phyloP scores from a whole-genome alignment of 2,329 filamentous ascomycete species.

The Dactylellina haptotyla region DNA sequence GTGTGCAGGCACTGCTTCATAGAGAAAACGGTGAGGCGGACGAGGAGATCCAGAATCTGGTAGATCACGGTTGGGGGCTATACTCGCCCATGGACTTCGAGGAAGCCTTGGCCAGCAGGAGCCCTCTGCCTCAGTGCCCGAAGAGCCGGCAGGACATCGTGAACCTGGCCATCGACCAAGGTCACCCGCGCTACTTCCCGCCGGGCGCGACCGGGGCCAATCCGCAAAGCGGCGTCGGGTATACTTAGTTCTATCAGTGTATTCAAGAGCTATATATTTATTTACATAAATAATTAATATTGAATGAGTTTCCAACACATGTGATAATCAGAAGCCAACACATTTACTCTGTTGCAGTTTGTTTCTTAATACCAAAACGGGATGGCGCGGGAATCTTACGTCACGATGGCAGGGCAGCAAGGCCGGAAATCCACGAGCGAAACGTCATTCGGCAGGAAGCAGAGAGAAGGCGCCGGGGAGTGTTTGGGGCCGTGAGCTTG shows the following conservation, averaged over 20 bases:
- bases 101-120: not conserved
- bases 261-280: too few relatives aligned
- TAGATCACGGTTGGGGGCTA: slow-evolving; percentile 15
- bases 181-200: slow-evolving; percentile 8
- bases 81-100: slow-evolving; percentile 29
- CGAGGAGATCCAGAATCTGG: not conserved
- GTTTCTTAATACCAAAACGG: not conserved
- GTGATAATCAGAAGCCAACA: slow-evolving; percentile 4
- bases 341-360: slow-evolving; percentile 19
- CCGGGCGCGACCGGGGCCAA: slow-evolving; percentile 15
- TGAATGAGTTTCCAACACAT: not conserved
- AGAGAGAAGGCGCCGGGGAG: not conserved
- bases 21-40: slow-evolving; percentile 1
- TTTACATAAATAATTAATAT: too few relatives aligned
- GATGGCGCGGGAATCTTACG: slow-evolving; percentile 22
- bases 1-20: slow-evolving; percentile 4
- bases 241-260: not conserved
- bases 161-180: slow-evolving; percentile 10
- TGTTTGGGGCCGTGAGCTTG: slow-evolving; percentile 3
- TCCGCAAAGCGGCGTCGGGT: slow-evolving; percentile 37
- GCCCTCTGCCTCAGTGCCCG: slow-evolving; percentile 10
- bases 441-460: slow-evolving; percentile 47
- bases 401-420: slow-evolving; percentile 45
- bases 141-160: slow-evolving; percentile 17
- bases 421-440: slow-evolving; percentile 33